phyloP scores from a whole-genome alignment of 495 filamentous ascomycete genomes.

The Penicillium turbatum region DNA sequence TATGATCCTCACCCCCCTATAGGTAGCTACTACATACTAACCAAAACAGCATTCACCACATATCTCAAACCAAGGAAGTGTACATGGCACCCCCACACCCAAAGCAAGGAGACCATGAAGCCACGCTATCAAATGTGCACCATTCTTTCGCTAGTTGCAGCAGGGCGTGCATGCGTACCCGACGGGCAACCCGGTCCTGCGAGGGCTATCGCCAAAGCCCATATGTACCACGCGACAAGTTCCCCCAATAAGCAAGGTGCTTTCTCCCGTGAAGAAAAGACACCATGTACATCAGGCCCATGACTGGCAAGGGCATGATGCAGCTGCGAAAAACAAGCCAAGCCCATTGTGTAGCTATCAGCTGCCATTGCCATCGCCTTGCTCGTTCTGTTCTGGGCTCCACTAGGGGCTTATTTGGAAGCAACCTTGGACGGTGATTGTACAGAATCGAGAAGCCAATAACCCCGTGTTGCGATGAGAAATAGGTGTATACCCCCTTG shows the following conservation, averaged over 20 bases:
- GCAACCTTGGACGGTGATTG: conserved; percentile 2
- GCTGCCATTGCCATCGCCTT: neutral
- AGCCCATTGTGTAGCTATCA: neutral
- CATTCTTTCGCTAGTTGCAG: conserved; percentile 7
- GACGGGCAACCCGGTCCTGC: conserved; percentile 17
- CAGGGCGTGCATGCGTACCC: conserved; percentile 21
- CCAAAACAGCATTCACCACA: neutral
- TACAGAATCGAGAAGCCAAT: neutral
- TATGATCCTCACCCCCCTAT: too few relatives aligned
- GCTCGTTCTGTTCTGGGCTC: neutral
- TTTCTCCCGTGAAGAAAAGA: too few relatives aligned
- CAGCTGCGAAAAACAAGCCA: neutral
- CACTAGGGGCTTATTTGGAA: neutral
- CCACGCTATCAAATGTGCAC: neutral
- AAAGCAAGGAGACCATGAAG: neutral
- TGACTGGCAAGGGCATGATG: neutral
- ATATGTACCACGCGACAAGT: too few relatives aligned
- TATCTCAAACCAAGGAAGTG: conserved; percentile 1
- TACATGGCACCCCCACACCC: neutral
- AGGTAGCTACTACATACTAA: neutral
- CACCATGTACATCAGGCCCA: too few relatives aligned
- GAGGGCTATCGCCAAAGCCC: too few relatives aligned
- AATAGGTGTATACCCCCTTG: neutral
- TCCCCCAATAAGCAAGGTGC: neutral
- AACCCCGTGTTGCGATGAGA: neutral